These are phyloP conservation scores for Aspergillus ostianus DNA, from an alignment of 495 filamentous ascomycete species.

Conservation along the genomic window DNA sequence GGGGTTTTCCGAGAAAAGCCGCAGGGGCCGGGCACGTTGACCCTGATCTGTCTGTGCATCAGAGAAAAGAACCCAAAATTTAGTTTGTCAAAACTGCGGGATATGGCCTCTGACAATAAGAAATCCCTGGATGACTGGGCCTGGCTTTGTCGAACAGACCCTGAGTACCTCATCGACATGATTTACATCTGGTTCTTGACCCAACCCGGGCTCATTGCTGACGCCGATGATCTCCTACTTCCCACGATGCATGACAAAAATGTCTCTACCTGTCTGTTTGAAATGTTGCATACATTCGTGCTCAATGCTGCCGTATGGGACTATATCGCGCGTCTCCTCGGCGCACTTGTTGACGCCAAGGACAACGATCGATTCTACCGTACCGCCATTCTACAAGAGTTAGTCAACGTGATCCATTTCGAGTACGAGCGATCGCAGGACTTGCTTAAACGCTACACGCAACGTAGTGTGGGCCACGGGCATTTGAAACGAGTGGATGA, in stretches of 20 bases:
- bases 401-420: conserved; percentile 35
- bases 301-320: conserved; percentile 31
- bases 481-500: conserved; percentile 33
- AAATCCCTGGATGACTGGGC: conserved; percentile 22
- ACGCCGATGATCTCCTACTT: conserved; percentile 30
- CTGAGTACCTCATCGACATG: conserved; percentile 26
- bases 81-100: background rate
- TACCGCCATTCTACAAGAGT: conserved; percentile 32
- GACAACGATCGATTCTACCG: conserved; percentile 21
- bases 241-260: conserved; percentile 29
- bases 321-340: conserved; percentile 33
- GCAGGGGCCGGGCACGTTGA: background rate
- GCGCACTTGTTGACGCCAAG: conserved; percentile 12
- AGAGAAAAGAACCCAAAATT: background rate
- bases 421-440: conserved; percentile 31
- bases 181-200: conserved; percentile 33
- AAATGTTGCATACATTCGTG: conserved; percentile 32
- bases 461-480: conserved; percentile 20
- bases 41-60: background rate
- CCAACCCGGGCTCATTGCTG: conserved; percentile 31
- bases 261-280: conserved; percentile 32
- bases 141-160: conserved; percentile 26
- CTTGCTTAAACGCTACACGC: conserved; percentile 29
- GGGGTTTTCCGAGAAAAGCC: conserved; percentile 9
- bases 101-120: conserved; percentile 19